Evolutionary conservation across 257 asterid genomes (phyloP).

Genomic region (Cruciata laevipes): DNA sequence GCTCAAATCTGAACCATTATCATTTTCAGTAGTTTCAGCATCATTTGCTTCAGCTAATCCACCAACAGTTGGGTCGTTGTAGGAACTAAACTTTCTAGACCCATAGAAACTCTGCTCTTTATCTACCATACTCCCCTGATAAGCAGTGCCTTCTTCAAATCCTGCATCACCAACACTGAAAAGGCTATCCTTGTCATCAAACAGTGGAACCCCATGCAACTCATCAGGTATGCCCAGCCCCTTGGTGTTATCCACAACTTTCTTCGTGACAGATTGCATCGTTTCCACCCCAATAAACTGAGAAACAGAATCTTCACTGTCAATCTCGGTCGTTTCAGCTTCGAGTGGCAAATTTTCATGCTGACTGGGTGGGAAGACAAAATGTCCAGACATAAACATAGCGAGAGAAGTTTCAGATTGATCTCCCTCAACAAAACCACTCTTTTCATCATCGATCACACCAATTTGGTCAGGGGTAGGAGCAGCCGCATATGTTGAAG

Average conservation of each 20-base stretch:
- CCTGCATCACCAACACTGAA: slow-evolving; percentile 31
- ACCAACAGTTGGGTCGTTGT: slow-evolving; percentile 29
- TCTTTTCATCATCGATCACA: slow-evolving; percentile 27
- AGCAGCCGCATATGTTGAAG: slow-evolving; percentile 73
- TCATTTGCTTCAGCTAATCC: slow-evolving; percentile 29
- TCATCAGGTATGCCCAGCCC: slow-evolving; percentile 34
- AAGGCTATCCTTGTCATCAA: slow-evolving; percentile 30
- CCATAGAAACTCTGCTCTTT: slow-evolving; percentile 42
- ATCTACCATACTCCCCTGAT: slow-evolving; percentile 29
- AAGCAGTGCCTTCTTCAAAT: slow-evolving; percentile 28
- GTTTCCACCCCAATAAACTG: slow-evolving; percentile 26
- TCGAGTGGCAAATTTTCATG: slow-evolving; percentile 39
- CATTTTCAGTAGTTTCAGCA: slow-evolving; percentile 20
- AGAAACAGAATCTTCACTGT: slow-evolving; percentile 18
- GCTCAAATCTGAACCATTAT: slow-evolving; percentile 29
- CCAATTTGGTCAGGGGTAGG: slow-evolving; percentile 45
- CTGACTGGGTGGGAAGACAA: slow-evolving; percentile 67
- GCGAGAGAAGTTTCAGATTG: slow-evolving; percentile 52
- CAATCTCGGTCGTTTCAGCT: slow-evolving; percentile 28
- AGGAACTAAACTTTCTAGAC: slow-evolving; percentile 33
- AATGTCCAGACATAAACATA: slow-evolving; percentile 71
- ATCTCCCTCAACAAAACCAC: slow-evolving; percentile 22
- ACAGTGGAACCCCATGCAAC: slow-evolving; percentile 28
- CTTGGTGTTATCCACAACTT: slow-evolving; percentile 23
- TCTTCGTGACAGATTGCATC: slow-evolving; percentile 27